Evolutionary conservation across 495 filamentous ascomycete genomes (phyloP), one percentile per base, ranked within the genome.

Genomic region (Rusavskia elegans): DNA sequence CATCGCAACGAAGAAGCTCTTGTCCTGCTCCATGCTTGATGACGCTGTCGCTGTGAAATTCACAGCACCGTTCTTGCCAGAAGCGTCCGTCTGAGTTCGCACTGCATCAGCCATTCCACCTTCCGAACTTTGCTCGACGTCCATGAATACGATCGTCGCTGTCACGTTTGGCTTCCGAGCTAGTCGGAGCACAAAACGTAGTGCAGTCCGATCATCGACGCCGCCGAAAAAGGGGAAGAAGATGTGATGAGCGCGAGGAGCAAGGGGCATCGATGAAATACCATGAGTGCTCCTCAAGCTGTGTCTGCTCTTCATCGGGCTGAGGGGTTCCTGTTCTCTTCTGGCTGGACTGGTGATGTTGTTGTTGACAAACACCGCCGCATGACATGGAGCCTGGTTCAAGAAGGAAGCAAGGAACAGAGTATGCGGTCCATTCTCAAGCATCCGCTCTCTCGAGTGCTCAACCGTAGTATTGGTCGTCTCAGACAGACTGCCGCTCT

Each of bases 141-240:
- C 59, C 52, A 85, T 66, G 50, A 76, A 75, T 11, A 83, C 68
- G 39, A 89, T 74, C 0, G 83, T 84, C 3, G 76, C 83, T 0
- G 86, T 87, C 38, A 95, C 79, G 38, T 87, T 80, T 13, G 75
- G 72, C 57, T 88, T 89, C 58, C 79, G 76, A 1, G 80, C 83
- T 0, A 96, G 69, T 56, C 93, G 89, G 16, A 96, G 72, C 6
- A 92, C 81, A 32, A 96, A 77, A 5, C 82, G 73, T 1, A 95
- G 71, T 0, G 89, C 87, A 41, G 81, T 76, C n/a, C 77, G 79
- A 62, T 95, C 90, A 64, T 97, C 92, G 2, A 71, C 63, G 5
- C 89, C 87, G 41, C 92, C 92, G 53, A 94, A 80, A 67, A 84
- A 96, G 2, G 87, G 87, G 49, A 95, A 70, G 59, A 93, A 87